phyloP scores from a whole-genome alignment of 2,329 filamentous ascomycete species.

The Botrytis medusae region DNA sequence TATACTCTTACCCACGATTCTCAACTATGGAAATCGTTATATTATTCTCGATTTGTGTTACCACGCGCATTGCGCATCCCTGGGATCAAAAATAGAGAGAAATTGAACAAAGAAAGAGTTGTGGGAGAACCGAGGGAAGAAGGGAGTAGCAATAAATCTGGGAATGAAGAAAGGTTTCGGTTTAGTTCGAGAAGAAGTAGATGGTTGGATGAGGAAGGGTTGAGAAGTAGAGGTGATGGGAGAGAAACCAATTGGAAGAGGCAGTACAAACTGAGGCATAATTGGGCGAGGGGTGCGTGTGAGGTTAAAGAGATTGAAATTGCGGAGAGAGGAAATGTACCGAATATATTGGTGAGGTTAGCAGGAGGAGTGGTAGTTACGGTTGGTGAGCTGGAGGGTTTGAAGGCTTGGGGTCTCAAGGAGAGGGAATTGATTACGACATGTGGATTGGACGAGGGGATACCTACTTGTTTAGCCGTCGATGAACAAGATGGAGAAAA shows the following conservation, averaged over 20 bases:
- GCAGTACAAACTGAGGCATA: conserved; percentile 84
- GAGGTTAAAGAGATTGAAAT: conserved; percentile 70
- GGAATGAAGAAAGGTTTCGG: conserved; percentile 26
- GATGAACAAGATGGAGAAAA: conserved; percentile 51
- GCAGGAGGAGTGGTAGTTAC: conserved; percentile 76
- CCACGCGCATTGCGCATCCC: conserved; percentile 76
- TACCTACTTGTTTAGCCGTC: conserved; percentile 65
- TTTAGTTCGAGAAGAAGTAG: conserved; percentile 48
- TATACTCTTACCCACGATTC: conserved; percentile 72
- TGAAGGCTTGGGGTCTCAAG: conserved; percentile 77
- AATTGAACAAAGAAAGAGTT: background rate
- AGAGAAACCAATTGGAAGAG: conserved; percentile 74
- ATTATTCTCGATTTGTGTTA: conserved; percentile 83
- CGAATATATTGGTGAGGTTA: conserved; percentile 69
- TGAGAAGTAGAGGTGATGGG: conserved; percentile 35
- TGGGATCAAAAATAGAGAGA: conserved; percentile 52
- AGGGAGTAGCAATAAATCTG: conserved; percentile 22
- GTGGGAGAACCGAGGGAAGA: background rate
- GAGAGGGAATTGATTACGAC: conserved; percentile 60
- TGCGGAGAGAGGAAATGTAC: conserved; percentile 47
- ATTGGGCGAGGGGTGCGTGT: conserved; percentile 84
- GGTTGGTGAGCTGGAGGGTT: conserved; percentile 65
- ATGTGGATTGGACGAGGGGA: conserved; percentile 39
- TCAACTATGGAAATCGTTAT: conserved; percentile 87
- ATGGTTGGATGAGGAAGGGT: conserved; percentile 47